Percentiles rank a stretch among this genome's conserved stretches.
These are phyloP conservation scores for Wolfiporia cocos DNA, from an alignment of 1,284 basidiomycete genomes.

Conservation along the genomic window DNA sequence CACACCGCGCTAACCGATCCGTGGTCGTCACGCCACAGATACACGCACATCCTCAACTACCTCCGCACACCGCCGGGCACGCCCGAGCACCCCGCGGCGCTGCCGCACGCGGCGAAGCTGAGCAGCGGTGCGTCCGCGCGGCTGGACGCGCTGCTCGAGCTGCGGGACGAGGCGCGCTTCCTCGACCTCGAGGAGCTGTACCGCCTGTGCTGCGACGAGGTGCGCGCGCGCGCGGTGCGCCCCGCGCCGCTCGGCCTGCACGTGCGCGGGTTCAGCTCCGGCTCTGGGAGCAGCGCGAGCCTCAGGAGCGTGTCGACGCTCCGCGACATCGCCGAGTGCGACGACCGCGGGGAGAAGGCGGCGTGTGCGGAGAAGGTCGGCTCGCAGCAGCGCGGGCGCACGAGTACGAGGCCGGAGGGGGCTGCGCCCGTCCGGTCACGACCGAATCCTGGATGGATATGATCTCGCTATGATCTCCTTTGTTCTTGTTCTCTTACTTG, in stretches of 20 bases:
- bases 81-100: slow-evolving; percentile 39
- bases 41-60: slow-evolving; percentile 62
- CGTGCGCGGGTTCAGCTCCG: slow-evolving; percentile 22
- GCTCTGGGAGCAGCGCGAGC: slow-evolving; percentile 20
- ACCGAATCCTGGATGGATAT: slow-evolving; percentile 23
- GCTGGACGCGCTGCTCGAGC: slow-evolving; percentile 60
- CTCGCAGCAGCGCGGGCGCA: slow-evolving; percentile 12
- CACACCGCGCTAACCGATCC: slow-evolving; percentile 3
- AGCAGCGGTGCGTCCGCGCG: slow-evolving; percentile 39
- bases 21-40: slow-evolving; percentile 34
- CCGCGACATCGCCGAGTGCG: slow-evolving; percentile 21
- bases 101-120: slow-evolving; percentile 57
- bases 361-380: slow-evolving; percentile 3
- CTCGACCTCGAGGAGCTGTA: slow-evolving; percentile 58
- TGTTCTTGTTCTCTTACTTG: too few species aligned
- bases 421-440: slow-evolving; percentile 14
- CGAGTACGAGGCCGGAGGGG: slow-evolving; percentile 14
- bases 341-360: too few species aligned
- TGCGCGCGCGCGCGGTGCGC: slow-evolving; percentile 33
- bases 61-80: slow-evolving; percentile 48
- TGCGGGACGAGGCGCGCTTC: slow-evolving; percentile 69
- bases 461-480: too few species aligned
- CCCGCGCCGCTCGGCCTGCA: slow-evolving; percentile 18
- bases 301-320: slow-evolving; percentile 26
- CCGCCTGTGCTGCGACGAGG: slow-evolving; percentile 60